These are phyloP conservation scores for Fomitopsis betulina DNA, from an alignment of 1,284 basidiomycete genomes.

Conservation along the genomic window DNA sequence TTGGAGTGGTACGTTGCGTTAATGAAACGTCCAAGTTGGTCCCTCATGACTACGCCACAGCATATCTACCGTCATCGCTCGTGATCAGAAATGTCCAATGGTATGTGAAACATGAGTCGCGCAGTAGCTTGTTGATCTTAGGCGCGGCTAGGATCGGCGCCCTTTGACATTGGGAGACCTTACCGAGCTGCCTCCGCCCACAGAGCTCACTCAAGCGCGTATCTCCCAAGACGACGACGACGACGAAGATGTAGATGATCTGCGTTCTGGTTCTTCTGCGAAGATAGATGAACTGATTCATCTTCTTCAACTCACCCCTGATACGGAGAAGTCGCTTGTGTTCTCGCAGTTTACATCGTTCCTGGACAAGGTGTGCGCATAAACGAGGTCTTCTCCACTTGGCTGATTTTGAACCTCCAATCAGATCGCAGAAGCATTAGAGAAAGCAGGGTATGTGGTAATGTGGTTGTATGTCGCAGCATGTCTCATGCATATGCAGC, in stretches of 20 bases:
- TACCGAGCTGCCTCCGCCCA: conserved; percentile 64
- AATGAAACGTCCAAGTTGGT: background rate
- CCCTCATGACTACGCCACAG: conserved; percentile 28
- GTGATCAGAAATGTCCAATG: conserved; percentile 78
- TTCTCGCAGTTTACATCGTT: conserved; percentile 87
- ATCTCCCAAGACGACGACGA: conserved; percentile 34
- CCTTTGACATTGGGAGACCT: conserved; percentile 54
- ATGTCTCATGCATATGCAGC: conserved; percentile 33
- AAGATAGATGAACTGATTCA: conserved; percentile 80
- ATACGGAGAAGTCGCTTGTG: conserved; percentile 73
- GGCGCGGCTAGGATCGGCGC: conserved; percentile 59
- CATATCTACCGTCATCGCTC: conserved; percentile 61
- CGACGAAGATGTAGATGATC: conserved; percentile 36
- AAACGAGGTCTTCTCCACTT: background rate
- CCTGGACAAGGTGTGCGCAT: conserved; percentile 61
- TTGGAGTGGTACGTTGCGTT: conserved; percentile 50
- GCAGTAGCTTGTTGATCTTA: background rate
- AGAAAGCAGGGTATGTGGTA: conserved; percentile 51
- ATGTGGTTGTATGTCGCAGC: background rate
- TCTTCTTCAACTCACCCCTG: conserved; percentile 64
- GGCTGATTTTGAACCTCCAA: background rate
- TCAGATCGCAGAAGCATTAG: conserved; percentile 68
- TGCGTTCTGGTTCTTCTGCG: conserved; percentile 60
- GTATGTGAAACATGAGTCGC: conserved; percentile 30
- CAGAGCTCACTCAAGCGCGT: conserved; percentile 59